Evolutionary conservation across 768 basidiomycete genomes (phyloP).

Genomic region (Gelatoporia subvermispora): DNA sequence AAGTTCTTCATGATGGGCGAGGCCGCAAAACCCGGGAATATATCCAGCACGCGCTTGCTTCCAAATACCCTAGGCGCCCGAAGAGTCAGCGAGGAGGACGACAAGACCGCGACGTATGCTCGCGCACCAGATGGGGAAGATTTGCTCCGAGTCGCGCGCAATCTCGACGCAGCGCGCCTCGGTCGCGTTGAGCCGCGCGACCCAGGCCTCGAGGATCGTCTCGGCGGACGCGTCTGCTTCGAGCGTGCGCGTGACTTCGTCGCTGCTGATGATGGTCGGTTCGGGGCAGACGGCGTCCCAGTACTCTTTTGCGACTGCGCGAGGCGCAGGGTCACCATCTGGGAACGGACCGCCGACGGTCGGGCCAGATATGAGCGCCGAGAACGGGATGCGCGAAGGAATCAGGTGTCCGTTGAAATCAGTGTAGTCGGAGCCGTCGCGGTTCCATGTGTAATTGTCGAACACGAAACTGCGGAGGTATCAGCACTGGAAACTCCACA

Average conservation of each 20-base stretch:
- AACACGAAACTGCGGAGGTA: slow-evolving; percentile 37
- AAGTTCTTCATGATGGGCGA: slow-evolving; percentile 51
- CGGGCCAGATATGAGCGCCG: slow-evolving; percentile 44
- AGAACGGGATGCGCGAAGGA: slow-evolving; percentile 48
- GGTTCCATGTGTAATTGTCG: slow-evolving; percentile 52
- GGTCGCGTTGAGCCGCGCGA: slow-evolving; percentile 27
- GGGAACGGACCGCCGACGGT: slow-evolving; percentile 38
- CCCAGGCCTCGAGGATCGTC: slow-evolving; percentile 34
- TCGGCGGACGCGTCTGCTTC: slow-evolving; percentile 27
- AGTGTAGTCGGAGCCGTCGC: slow-evolving; percentile 31
- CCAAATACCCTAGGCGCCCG: slow-evolving; percentile 18
- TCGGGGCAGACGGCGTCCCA: slow-evolving; percentile 38
- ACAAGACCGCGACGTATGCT: not conserved
- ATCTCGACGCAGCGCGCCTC: slow-evolving; percentile 29
- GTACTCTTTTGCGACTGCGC: slow-evolving; percentile 32
- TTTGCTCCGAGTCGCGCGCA: slow-evolving; percentile 8
- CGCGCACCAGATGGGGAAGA: slow-evolving; percentile 14
- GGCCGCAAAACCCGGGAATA: slow-evolving; percentile 37
- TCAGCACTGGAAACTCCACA: not conserved
- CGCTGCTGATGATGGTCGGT: slow-evolving; percentile 25
- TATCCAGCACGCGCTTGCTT: slow-evolving; percentile 13
- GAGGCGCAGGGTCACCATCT: slow-evolving; percentile 27
- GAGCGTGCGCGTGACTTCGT: slow-evolving; percentile 21
- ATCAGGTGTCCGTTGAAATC: slow-evolving; percentile 46
- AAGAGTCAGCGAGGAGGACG: not conserved